phyloP scores from a whole-genome alignment of 306 rosid species.

The Vicia sativa region DNA sequence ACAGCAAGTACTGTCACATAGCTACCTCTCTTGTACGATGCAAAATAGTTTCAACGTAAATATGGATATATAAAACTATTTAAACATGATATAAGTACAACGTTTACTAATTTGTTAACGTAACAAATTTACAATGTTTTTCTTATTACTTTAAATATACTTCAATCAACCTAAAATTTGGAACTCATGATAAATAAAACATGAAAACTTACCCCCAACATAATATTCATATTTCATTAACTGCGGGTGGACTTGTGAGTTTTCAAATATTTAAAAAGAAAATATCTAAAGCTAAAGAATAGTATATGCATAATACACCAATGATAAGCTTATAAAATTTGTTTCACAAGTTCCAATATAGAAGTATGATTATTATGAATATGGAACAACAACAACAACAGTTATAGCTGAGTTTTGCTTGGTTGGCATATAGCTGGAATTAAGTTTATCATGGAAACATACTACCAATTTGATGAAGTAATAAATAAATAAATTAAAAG shows the following conservation, averaged over 20 bases:
- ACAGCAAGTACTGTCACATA: no score
- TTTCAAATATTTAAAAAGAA: slow-evolving; percentile 14
- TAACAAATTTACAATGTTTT: neutral
- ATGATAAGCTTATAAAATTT: slow-evolving; percentile 19
- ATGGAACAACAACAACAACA: slow-evolving; percentile 24
- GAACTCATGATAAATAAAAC: neutral
- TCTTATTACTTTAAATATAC: neutral
- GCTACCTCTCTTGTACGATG: no score
- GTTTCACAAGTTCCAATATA: slow-evolving; percentile 48
- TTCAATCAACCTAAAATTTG: neutral
- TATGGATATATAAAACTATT: no score
- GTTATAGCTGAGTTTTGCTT: slow-evolving; percentile 29
- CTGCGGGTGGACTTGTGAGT: slow-evolving; percentile 36
- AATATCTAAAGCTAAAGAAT: neutral
- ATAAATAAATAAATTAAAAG: slow-evolving; percentile 27
- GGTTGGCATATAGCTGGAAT: slow-evolving; percentile 44
- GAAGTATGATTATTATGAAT: neutral
- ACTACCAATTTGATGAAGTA: slow-evolving; percentile 21
- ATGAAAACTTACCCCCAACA: no score
- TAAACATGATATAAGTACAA: no score
- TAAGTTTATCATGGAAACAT: slow-evolving; percentile 21
- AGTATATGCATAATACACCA: neutral
- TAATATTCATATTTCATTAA: neutral
- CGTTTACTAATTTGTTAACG: neutral
- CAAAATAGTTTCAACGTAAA: no score